Conservation (phyloP, 805 yeast genomes). For the Alloascoidea africana region DNA sequence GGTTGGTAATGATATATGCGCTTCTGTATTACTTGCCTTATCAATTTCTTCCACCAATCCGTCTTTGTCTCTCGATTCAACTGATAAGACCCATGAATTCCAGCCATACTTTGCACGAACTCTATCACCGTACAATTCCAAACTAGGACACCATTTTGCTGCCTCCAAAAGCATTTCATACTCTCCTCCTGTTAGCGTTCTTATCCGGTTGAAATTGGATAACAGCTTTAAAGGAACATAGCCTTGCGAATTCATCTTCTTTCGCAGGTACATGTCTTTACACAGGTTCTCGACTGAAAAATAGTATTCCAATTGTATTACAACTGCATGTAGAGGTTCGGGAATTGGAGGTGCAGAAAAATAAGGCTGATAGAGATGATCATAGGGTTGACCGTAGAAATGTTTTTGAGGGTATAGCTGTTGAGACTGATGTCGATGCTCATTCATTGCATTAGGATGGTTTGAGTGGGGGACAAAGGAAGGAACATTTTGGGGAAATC, state of each 20-base stretch:
- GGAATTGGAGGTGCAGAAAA: not conserved
- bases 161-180: slow-evolving; percentile 36
- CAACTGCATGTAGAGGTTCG: slow-evolving; percentile 12
- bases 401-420: slow-evolving; percentile 1
- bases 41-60: no score
- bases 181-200: slow-evolving; percentile 46
- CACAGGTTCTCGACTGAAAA: slow-evolving; percentile 77
- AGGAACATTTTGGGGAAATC: no score
- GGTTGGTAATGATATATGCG: no score
- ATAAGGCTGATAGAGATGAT: no score
- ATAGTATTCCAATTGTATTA: slow-evolving; percentile 75
- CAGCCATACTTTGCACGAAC: slow-evolving; percentile 45
- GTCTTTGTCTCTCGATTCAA: not conserved
- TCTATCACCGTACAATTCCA: slow-evolving; percentile 37
- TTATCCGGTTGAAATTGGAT: slow-evolving; percentile 63
- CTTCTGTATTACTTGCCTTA: no score
- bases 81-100: slow-evolving; percentile 56
- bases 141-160: slow-evolving; percentile 32
- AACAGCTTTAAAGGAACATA: slow-evolving; percentile 49
- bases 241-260: slow-evolving; percentile 67
- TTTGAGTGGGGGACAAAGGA: no score
- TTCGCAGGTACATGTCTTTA: slow-evolving; percentile 71
- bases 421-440: slow-evolving; percentile 4
- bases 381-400: no score
- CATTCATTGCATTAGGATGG: no score